These are phyloP conservation scores for Periconia macrospinosa DNA, from an alignment of 2,329 filamentous ascomycete genomes.

Conservation along the genomic window DNA sequence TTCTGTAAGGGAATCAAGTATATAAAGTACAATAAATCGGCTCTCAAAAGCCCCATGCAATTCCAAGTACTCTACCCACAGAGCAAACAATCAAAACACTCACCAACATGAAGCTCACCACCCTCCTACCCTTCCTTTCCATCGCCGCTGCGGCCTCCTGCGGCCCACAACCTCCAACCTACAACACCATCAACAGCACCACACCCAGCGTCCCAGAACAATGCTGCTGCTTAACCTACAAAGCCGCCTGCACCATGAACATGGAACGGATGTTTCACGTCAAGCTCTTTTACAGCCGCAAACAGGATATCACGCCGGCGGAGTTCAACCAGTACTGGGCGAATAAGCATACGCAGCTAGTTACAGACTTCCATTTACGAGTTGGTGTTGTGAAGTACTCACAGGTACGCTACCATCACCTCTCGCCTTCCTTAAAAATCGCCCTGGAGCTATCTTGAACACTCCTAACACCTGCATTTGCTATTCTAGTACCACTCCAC, in stretches of 20 bases:
- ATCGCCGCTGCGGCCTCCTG: background rate
- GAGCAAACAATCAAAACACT: too few species aligned
- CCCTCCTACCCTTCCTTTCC: background rate
- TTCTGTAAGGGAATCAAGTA: too few species aligned
- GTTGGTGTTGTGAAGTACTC: background rate
- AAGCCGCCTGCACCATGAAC: background rate
- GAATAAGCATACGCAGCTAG: background rate
- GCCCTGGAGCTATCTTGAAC: background rate
- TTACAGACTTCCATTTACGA: background rate
- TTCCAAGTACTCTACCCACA: too few species aligned
- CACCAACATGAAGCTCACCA: background rate
- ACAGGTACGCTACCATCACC: background rate
- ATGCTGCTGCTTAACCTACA: background rate
- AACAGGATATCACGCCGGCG: background rate
- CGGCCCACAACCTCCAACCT: background rate
- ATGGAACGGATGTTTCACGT: background rate
- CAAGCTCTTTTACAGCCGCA: background rate
- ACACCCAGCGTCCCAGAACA: background rate
- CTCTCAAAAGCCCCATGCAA: too few species aligned
- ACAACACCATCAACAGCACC: background rate
- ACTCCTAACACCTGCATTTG: background rate
- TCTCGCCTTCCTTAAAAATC: background rate
- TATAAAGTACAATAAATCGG: too few species aligned
- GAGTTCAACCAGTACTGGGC: background rate
- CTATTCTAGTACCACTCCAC: background rate